Base-by-base conservation (phyloP, 2,329 filamentous ascomycete genomes). In the Nemania diffusa region DNA sequence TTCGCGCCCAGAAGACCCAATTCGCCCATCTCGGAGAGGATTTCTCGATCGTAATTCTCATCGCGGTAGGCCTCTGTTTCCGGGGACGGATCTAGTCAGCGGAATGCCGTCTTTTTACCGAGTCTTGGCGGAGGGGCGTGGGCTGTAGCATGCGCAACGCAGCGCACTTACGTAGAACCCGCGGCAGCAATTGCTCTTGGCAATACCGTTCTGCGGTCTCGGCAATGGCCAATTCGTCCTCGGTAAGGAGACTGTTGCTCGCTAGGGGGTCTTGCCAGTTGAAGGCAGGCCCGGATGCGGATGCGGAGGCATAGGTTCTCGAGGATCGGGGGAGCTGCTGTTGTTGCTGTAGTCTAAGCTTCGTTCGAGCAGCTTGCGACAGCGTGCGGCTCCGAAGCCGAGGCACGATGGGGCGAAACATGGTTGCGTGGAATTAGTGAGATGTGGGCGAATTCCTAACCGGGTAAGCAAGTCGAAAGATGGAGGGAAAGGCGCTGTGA, bases 151-250 rank as follows among this genome's bases (percentile, higher is more conserved):
- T 17, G 22, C 7, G 27, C 1, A 17, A 8, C 3, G 48, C 50
- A 9, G 42, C 20, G 34, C 71, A 80, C 87, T 72, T 85, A 97
- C 94, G 91, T 67, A 97, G 85, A 57, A 99, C 91, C 71, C 95
- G 86, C 57, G 96, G 96, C 48, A 92, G 83, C 82, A 99, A 85
- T 67, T 88, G 88, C 78, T 98, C 94, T 80, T 98, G 95, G 78
- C 94, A 98, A 77, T 98, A 99, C 68, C 92, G 88, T 80, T 97
- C 92, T 37, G 95, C 95, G 5, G 93, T 97, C 75, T 97, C 93
- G 48, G 91, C 86, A 72, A 99, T 95, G 15, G 94, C 93, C 71
- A 93, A 78, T 80, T 99, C 96, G 67, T 99, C 96, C 72, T 97
- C 92, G 0, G 94, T 97, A 75, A 94, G 87, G 51, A 97, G 82